A percentile compares a stretch with the other conserved stretches of the same genome.
These are phyloP conservation scores for Hygrophorus russula DNA, from an alignment of 768 basidiomycete genomes.

Conservation along the genomic window DNA sequence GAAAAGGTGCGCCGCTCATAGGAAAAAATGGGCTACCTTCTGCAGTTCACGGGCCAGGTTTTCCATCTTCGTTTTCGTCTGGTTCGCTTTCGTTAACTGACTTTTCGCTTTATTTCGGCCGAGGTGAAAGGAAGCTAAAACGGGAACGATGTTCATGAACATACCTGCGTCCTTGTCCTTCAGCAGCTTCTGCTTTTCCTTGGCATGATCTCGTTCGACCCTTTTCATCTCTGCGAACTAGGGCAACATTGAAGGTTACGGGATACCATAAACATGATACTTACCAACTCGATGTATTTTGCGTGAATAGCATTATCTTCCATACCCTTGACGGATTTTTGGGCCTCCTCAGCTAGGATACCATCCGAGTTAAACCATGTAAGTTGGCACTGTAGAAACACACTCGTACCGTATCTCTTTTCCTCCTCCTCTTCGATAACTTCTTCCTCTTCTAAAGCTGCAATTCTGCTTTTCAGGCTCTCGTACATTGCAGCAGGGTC, in stretches of 20 bases:
- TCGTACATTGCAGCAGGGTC: conserved; percentile 86
- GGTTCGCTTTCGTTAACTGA: conserved; percentile 79
- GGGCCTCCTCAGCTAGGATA: conserved; percentile 70
- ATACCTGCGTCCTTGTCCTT: conserved; percentile 89
- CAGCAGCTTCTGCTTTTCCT: conserved; percentile 81
- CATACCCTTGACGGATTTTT: conserved; percentile 74
- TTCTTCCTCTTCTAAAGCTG: conserved; percentile 81
- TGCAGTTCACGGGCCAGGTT: conserved; percentile 81
- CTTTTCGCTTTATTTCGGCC: conserved; percentile 47
- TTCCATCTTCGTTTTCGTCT: conserved; percentile 85
- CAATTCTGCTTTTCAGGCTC: conserved; percentile 79
- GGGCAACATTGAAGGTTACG: conserved; percentile 9
- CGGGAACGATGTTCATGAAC: conserved; percentile 6
- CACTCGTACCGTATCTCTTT: conserved; percentile 52
- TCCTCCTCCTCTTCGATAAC: conserved; percentile 85
- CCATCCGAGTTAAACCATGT: conserved; percentile 11
- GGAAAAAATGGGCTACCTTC: conserved; percentile 43
- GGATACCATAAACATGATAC: conserved; percentile 13
- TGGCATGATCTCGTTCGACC: conserved; percentile 79
- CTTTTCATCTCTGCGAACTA: conserved; percentile 86
- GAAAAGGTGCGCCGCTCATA: not conserved
- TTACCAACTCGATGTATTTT: conserved; percentile 83
- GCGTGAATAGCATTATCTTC: conserved; percentile 74
- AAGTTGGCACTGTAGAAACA: conserved; percentile 8
- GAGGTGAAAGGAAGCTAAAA: not conserved